Evolutionary conservation across 768 basidiomycete species (phyloP).

Genomic region (Leccinum olivaceopallidum): DNA sequence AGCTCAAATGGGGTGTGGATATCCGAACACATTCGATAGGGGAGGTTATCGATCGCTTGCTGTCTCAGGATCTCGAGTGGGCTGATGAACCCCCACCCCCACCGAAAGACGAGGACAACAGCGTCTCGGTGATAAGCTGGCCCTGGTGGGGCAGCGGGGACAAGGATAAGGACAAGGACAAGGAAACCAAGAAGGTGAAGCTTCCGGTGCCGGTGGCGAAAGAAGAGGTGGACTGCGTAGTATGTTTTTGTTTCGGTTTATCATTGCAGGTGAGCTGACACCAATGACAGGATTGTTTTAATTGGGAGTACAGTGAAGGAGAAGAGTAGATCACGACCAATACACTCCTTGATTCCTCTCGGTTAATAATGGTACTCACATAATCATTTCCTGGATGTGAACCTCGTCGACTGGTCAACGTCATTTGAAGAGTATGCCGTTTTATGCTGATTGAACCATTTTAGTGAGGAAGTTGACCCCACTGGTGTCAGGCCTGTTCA

Average conservation of each 20-base stretch:
- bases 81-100: conserved; percentile 28
- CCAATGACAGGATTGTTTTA: conserved; percentile 61
- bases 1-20: conserved; percentile 78
- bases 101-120: conserved; percentile 10
- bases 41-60: conserved; percentile 67
- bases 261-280: neutral
- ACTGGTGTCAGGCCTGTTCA: neutral
- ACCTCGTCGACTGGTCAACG: neutral
- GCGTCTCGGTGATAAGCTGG: conserved; percentile 11
- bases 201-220: conserved; percentile 47
- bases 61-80: conserved; percentile 58
- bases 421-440: neutral
- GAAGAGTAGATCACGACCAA: conserved; percentile 9
- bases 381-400: neutral
- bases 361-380: neutral
- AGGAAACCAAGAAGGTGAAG: conserved; percentile 20
- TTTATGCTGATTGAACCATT: neutral
- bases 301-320: conserved; percentile 62
- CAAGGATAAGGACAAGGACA: conserved; percentile 32
- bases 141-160: conserved; percentile 34
- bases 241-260: conserved; percentile 35
- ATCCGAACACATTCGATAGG: conserved; percentile 69
- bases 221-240: conserved; percentile 65
- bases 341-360: neutral
- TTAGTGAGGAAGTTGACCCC: neutral